These are phyloP conservation scores for Babesia bovis DNA, from an alignment of 169 alveolate species.

Conservation along the genomic window DNA sequence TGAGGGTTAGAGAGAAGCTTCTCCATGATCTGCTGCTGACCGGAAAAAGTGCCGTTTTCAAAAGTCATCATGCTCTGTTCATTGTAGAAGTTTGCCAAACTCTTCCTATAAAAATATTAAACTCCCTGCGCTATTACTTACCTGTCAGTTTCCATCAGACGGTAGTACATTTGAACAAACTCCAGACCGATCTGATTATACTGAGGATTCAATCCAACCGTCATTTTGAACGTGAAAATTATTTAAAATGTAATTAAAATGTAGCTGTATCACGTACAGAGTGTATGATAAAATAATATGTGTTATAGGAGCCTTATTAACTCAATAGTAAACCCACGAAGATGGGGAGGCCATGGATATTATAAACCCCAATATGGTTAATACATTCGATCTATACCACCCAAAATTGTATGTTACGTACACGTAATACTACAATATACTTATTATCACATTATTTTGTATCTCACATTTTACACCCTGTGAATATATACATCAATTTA, in stretches of 20 bases:
- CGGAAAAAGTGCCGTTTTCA: constrained; percentile 78
- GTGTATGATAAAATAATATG: too few relatives aligned
- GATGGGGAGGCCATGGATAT: too few relatives aligned
- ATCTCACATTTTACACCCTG: too few relatives aligned
- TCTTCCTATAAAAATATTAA: constrained; percentile 13
- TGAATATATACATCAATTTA: too few relatives aligned
- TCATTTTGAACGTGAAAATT: constrained; percentile 36
- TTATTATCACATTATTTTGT: too few relatives aligned
- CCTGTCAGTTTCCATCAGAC: constrained; percentile 66
- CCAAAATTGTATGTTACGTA: too few relatives aligned
- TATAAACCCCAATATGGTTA: too few relatives aligned
- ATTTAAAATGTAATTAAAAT: neutral
- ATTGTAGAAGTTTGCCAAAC: constrained; percentile 73
- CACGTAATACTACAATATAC: too few relatives aligned
- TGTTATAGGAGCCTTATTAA: too few relatives aligned
- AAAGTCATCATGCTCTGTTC: constrained; percentile 86
- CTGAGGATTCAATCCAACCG: constrained; percentile 51
- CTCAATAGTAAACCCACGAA: too few relatives aligned
- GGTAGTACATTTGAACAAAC: constrained; percentile 62
- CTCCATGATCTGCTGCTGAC: constrained; percentile 79
- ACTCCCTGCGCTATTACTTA: neutral
- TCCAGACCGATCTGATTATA: constrained; percentile 52
- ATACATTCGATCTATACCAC: too few relatives aligned
- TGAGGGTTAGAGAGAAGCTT: constrained; percentile 72
- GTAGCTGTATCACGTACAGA: too few relatives aligned